Base-by-base conservation (phyloP, 2,329 filamentous ascomycete genomes). In the Xylariaceae sp. region DNA sequence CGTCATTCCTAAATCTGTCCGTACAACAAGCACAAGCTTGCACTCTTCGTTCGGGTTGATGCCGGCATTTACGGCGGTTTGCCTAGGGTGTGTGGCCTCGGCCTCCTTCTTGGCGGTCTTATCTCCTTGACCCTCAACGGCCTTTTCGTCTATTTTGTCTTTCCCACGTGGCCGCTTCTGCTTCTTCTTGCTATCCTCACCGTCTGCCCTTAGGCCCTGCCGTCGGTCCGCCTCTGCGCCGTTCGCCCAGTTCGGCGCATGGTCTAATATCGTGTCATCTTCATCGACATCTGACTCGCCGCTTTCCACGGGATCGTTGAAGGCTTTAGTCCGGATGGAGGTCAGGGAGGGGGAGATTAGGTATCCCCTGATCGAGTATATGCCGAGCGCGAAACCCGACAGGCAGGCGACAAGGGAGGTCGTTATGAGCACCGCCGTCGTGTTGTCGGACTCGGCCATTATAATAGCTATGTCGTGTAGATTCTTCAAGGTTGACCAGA, bases 1-100 rank as follows among this genome's bases (percentile, higher is more conserved):
- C 8, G 89, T 94, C 94, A 99, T 99, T 65, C 93, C 93, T 66
- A 99, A 74, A 75, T 99, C 94, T 15, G 91, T 96, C 69, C 94
- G 79, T 50, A 97, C 93, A 3, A 96, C 91, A 27, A 99, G 78
- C 11, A 97, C 91, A 53, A 97, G 79, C 76, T 97, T 97, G 78
- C 93, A 96, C 72, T 97, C 92, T 73, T 97, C 92, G 20, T 77
- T 80, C 18, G 55, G 58, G 16, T 60, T 59, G 15, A 60, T 53
- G 32, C 62, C 68, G 43, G 18, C 61, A 18, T 61, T 76, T 65
- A 75, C 74, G 21, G 46, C 20, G n/a, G 67, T 13, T 15, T 50
- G 51, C 36, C 36, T 52, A 10, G 57, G 55, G 39, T 56, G 27
- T 11, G 53, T 40, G 13, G 53, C 39, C 45, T 53, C 55, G 9